These are phyloP conservation scores for Solanum paucissectum DNA, from an alignment of 257 asterid species.

Conservation along the genomic window DNA sequence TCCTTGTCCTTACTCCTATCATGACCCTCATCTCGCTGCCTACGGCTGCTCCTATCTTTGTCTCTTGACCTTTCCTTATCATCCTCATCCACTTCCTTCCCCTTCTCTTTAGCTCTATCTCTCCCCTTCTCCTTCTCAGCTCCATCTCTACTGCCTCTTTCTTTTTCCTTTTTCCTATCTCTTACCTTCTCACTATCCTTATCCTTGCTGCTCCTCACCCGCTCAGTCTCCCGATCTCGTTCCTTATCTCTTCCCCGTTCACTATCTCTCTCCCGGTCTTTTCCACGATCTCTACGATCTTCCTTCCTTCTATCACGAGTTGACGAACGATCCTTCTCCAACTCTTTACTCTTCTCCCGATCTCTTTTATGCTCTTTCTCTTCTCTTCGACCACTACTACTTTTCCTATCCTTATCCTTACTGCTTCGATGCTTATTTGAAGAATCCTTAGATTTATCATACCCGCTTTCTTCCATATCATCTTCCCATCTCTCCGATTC, in stretches of 20 bases:
- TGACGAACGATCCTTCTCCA: slow-evolving; percentile 31
- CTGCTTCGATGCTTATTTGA: slow-evolving; percentile 43
- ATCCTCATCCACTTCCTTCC: slow-evolving; percentile 47
- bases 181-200: slow-evolving; percentile 39
- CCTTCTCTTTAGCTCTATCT: slow-evolving; percentile 56
- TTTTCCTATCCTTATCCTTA: slow-evolving; percentile 62
- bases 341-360: slow-evolving; percentile 32
- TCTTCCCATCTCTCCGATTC: slow-evolving; percentile 59
- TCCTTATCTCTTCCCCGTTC: not conserved
- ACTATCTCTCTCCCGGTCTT: not conserved
- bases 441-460: slow-evolving; percentile 36
- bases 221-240: not conserved
- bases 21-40: slow-evolving; percentile 46
- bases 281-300: not conserved
- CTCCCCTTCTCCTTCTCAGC: slow-evolving; percentile 55
- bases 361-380: slow-evolving; percentile 59
- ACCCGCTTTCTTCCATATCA: slow-evolving; percentile 34
- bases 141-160: slow-evolving; percentile 40
- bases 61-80: slow-evolving; percentile 57
- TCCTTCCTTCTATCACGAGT: slow-evolving; percentile 62
- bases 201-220: slow-evolving; percentile 36
- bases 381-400: slow-evolving; percentile 37
- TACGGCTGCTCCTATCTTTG: slow-evolving; percentile 45
- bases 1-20: slow-evolving; percentile 46
- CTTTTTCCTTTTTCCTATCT: slow-evolving; percentile 36